phyloP scores from a whole-genome alignment of 148 eudicot species.

The Camellia granthamiana region DNA sequence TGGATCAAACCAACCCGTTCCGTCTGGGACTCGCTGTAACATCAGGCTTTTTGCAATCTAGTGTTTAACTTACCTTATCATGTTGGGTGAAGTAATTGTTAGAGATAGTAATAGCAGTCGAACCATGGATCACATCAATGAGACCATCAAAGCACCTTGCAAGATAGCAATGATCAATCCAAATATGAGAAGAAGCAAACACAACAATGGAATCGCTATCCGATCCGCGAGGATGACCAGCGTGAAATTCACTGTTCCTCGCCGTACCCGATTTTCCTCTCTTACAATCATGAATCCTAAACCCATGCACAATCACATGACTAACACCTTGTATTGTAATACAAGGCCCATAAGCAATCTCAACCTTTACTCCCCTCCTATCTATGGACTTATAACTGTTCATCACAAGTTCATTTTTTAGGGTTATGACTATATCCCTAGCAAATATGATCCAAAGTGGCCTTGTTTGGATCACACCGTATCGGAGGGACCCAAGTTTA shows the following conservation, averaged over 20 bases:
- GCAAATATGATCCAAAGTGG: constrained; percentile 35
- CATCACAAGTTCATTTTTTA: constrained; percentile 31
- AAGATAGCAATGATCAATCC: constrained; percentile 43
- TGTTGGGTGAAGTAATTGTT: constrained; percentile 39
- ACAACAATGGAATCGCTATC: constrained; percentile 42
- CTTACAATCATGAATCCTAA: constrained; percentile 37
- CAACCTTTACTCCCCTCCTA: constrained; percentile 39
- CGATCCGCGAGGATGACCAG: constrained; percentile 19
- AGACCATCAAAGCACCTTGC: constrained; percentile 36
- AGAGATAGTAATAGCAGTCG: constrained; percentile 38
- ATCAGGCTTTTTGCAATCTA: no score
- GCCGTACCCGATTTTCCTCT: constrained; percentile 28
- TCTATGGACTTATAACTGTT: constrained; percentile 37
- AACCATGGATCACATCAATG: constrained; percentile 38
- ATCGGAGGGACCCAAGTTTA: constrained; percentile 27
- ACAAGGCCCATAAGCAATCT: constrained; percentile 39
- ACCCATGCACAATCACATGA: constrained; percentile 39
- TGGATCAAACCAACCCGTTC: no score
- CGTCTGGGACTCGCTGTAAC: no score
- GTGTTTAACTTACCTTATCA: constrained; percentile 26
- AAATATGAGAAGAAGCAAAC: constrained; percentile 24
- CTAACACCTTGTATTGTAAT: constrained; percentile 32
- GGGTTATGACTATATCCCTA: constrained; percentile 28
- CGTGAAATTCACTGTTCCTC: constrained; percentile 13
- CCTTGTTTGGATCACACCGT: constrained; percentile 29